Conservation (phyloP, 2,329 filamentous ascomycete species). For the Talaromyces sp. region DNA sequence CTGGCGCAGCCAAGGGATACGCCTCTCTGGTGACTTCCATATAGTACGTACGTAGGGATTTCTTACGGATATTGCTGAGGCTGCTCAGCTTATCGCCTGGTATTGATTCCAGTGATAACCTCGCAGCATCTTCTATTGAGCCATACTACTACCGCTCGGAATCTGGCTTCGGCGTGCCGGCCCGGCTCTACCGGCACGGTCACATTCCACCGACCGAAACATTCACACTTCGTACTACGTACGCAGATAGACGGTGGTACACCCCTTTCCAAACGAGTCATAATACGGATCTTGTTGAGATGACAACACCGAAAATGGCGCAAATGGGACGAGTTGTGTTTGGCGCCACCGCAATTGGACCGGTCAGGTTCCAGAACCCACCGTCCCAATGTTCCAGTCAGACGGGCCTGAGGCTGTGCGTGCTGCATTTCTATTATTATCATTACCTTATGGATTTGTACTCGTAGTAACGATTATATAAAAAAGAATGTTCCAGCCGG, state of each 20-base stretch:
- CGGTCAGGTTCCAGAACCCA: neutral
- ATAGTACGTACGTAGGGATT: too few relatives aligned
- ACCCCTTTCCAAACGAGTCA: neutral
- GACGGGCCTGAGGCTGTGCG: conserved; percentile 13
- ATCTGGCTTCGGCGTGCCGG: conserved; percentile 6
- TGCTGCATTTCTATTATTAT: conserved; percentile 14
- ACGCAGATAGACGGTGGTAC: neutral
- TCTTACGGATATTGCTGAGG: too few relatives aligned
- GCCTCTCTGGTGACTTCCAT: neutral
- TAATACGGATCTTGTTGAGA: neutral
- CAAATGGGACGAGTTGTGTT: neutral
- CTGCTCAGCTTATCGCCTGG: too few relatives aligned
- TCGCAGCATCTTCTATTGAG: neutral
- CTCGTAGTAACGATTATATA: neutral
- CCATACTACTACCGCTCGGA: neutral
- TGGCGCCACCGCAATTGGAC: conserved; percentile 14
- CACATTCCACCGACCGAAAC: neutral
- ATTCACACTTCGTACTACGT: neutral
- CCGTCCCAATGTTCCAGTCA: neutral
- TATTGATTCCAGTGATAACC: neutral
- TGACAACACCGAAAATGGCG: conserved; percentile 3
- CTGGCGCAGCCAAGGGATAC: neutral
- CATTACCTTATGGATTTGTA: conserved; percentile 8
- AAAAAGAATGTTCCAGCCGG: conserved; percentile 16
- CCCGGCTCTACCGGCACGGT: conserved; percentile 7